Conservation (phyloP, 306 rosid genomes). For the Prunus mongolica region DNA sequence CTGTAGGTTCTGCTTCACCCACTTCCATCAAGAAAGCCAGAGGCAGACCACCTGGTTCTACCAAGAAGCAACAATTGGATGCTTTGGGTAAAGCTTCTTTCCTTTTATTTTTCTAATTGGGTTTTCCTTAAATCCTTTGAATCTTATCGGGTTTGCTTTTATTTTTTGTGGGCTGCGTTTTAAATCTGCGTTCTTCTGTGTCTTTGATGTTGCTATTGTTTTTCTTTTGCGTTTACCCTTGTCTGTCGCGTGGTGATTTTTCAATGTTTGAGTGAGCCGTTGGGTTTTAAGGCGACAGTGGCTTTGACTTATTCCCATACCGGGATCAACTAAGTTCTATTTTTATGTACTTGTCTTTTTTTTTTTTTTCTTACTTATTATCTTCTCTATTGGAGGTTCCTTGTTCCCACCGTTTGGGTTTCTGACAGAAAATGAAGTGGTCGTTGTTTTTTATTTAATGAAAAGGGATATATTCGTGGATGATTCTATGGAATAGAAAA, state of each 20-base stretch:
- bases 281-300: neutral
- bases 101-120: neutral
- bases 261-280: neutral
- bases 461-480: neutral
- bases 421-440: neutral
- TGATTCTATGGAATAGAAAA: neutral
- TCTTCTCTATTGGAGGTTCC: neutral
- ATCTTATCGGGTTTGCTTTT: neutral
- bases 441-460: neutral
- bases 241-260: neutral
- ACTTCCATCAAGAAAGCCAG: conserved; percentile 48
- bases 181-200: neutral
- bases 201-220: neutral
- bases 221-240: neutral
- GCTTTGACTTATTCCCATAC: conserved; percentile 5
- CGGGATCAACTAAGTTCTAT: neutral
- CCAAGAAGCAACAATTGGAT: conserved; percentile 43
- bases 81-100: conserved; percentile 34
- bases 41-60: conserved; percentile 76
- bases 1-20: conserved; percentile 33
- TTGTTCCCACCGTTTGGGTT: neutral
- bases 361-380: too few relatives aligned
- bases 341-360: neutral
- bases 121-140: neutral
- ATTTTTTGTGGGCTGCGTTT: neutral